These are phyloP conservation scores for Hygrophorus pudorinus DNA, from an alignment of 768 basidiomycete genomes.

Conservation along the genomic window DNA sequence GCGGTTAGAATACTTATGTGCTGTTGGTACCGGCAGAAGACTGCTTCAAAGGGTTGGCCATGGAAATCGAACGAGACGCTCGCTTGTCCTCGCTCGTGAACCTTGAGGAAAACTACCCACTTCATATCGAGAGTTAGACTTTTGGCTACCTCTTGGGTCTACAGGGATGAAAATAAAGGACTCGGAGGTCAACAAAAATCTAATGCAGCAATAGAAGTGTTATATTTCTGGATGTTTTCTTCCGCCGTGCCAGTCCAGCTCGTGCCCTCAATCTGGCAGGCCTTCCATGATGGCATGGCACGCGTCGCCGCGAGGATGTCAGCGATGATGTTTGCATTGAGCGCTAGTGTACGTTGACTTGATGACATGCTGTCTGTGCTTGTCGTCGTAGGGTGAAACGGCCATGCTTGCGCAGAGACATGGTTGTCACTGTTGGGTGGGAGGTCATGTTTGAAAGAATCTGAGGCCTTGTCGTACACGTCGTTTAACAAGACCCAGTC, in stretches of 20 bases:
- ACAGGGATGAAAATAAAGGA: too few relatives aligned
- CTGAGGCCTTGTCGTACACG: constrained; percentile 10
- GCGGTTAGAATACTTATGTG: too few relatives aligned
- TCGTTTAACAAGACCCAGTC: constrained; percentile 16
- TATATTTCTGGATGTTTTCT: constrained; percentile 22
- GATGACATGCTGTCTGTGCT: constrained; percentile 10
- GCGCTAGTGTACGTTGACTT: constrained; percentile 9
- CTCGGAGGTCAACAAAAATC: too few relatives aligned
- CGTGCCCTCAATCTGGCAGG: constrained; percentile 21
- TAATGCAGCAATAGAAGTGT: constrained; percentile 12
- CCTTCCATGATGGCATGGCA: constrained; percentile 22
- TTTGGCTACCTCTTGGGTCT: too few relatives aligned
- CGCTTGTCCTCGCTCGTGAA: too few relatives aligned
- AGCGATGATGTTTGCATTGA: constrained; percentile 15
- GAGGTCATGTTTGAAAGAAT: constrained; percentile 11
- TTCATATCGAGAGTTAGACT: too few relatives aligned
- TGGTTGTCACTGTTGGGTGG: constrained; percentile 6
- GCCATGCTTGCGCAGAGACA: constrained; percentile 8
- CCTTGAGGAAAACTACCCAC: too few relatives aligned
- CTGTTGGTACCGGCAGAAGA: too few relatives aligned
- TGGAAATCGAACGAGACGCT: too few relatives aligned
- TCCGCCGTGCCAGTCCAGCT: constrained; percentile 24
- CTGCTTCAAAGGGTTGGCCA: too few relatives aligned
- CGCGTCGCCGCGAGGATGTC: constrained; percentile 22
- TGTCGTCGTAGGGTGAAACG: constrained; percentile 6